Evolutionary conservation across 176 grass and related monocot genomes (phyloP).

Genomic region (Cenchrus fungigraminus): DNA sequence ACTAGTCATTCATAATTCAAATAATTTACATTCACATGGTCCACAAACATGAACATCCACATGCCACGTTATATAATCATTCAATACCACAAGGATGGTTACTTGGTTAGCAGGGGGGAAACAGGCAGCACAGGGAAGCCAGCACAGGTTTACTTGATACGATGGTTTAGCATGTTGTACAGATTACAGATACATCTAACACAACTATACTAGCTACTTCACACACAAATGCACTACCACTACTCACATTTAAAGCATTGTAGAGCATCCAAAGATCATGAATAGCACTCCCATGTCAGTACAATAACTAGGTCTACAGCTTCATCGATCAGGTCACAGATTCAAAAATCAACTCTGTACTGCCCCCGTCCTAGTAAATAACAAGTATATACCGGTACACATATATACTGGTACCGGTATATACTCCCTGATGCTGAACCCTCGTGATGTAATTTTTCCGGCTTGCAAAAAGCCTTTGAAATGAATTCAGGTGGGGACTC

Average conservation of each 20-base stretch:
- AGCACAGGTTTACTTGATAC: neutral
- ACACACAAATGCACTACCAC: neutral
- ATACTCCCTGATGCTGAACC: no score
- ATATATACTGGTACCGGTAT: no score
- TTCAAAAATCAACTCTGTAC: neutral
- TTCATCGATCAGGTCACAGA: neutral
- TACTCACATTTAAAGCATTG: neutral
- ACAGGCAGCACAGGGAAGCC: neutral
- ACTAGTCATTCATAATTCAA: neutral
- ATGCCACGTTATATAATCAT: neutral
- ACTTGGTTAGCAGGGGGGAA: neutral
- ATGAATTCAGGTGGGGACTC: no score
- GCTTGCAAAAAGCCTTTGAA: no score
- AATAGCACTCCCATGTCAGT: neutral
- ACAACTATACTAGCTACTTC: neutral
- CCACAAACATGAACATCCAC: neutral
- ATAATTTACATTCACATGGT: neutral
- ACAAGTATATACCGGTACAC: neutral
- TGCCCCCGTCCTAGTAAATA: neutral
- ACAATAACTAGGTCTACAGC: neutral
- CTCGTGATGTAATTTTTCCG: no score
- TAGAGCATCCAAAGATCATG: neutral
- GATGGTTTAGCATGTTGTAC: neutral
- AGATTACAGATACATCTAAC: neutral
- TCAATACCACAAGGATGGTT: neutral